A percentile compares a stretch with the other conserved stretches of the same genome.
Conservation (phyloP, 352 stramenopile species). For the Halophytophthora polymorphica region DNA sequence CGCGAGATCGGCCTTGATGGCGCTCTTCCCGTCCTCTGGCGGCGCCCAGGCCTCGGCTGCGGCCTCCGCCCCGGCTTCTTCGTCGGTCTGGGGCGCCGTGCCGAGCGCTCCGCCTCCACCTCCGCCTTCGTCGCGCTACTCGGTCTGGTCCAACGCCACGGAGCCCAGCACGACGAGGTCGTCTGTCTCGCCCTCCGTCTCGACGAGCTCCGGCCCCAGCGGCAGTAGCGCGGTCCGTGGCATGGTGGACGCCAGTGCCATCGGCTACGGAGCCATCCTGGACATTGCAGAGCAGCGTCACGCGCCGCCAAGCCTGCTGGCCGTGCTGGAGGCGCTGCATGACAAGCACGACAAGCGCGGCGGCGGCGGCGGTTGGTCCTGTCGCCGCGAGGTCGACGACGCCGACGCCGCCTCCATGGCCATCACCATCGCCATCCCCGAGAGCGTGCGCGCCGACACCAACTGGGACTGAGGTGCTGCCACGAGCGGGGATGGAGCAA, state of each 20-base stretch:
- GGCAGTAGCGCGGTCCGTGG: constrained; percentile 13
- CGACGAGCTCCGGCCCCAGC: constrained; percentile 14
- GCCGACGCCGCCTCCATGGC: constrained; percentile 33
- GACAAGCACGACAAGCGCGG: constrained; percentile 55
- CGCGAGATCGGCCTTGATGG: constrained; percentile 32
- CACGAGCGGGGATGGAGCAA: too few relatives aligned
- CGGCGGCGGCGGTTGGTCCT: constrained; percentile 38
- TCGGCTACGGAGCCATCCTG: constrained; percentile 71
- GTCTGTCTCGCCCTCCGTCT: constrained; percentile 9
- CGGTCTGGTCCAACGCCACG: constrained; percentile 26
- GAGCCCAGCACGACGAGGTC: constrained; percentile 17
- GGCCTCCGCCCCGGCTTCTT: constrained; percentile 15
- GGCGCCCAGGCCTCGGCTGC: constrained; percentile 12
- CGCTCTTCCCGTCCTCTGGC: constrained; percentile 20
- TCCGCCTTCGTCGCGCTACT: constrained; percentile 33
- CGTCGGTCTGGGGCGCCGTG: constrained; percentile 19
- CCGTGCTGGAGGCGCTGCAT: constrained; percentile 40
- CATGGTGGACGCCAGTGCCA: constrained; percentile 38
- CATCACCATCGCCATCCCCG: constrained; percentile 43
- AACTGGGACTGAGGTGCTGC: constrained; percentile 42
- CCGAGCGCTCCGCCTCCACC: constrained; percentile 17
- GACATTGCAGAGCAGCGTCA: constrained; percentile 51
- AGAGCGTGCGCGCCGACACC: constrained; percentile 31
- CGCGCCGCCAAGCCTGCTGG: constrained; percentile 43
- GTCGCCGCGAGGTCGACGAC: constrained; percentile 31